Evolutionary conservation across 2,329 filamentous ascomycete species (phyloP), one percentile per base, ranked within the genome.

Genomic region (Fusarium sp.): DNA sequence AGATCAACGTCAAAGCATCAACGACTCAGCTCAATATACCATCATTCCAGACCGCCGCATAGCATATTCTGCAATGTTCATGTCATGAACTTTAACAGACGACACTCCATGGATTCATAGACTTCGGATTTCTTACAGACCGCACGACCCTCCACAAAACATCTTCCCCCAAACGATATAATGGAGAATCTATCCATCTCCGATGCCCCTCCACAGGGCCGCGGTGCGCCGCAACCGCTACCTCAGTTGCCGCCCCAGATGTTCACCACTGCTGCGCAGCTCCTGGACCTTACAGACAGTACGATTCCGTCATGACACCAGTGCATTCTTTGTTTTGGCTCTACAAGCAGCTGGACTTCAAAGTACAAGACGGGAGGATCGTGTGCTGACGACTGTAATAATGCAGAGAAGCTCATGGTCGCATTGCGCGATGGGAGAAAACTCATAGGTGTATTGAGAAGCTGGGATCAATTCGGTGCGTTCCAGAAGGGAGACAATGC

Each of bases 261-360:
- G 91, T 99, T 99, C 83, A 97, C 96, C 19, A 99, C 96, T 31
- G 96, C 96, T 31, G 94, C 96, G 57, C 96, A 98, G 84, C 85
- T 99, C 62, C 85, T 99, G 62, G 96, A 99, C 79, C 86, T 99
- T 76, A 98, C 96, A 75, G 96, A 99, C 84, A 99, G 95, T 98
- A 89, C 84, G 92, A 76, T 49, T 53, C 58, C 75, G 61, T 63
- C 59, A 50, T 64, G 31, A 45, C 51, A 50, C 26, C 52, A 62
- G 41, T 63, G 57, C 21, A 59, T 70, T 63, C 52, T 43, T 59
- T 49, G 23, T 45, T 50, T 45, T 28, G 23, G 50, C 48, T 48
- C 31, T 25, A 37, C 21, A 30, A 39, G 31, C 41, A 48, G 39
- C 41, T 42, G 52, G 49, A 37, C 26, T 26, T 51, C 21, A 41